phyloP scores from a whole-genome alignment of 2,329 filamentous ascomycete species.

The Thermomyces lanuginosus region DNA sequence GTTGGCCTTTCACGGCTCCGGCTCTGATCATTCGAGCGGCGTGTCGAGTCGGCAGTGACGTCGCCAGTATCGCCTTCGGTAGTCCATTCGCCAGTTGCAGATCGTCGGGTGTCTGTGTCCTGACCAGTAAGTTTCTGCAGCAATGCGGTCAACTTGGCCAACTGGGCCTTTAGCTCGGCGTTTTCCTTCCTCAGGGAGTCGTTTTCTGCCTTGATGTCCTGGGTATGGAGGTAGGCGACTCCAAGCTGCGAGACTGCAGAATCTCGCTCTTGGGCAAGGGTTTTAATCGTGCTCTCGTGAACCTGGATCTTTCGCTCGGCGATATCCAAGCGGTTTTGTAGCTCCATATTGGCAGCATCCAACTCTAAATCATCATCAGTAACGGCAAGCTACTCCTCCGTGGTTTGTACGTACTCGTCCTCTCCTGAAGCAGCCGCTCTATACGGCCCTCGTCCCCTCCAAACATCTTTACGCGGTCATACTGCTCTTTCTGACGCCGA shows the following conservation, averaged over 20 bases:
- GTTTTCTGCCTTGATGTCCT: slow-evolving; percentile 27
- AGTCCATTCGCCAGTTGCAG: slow-evolving; percentile 7
- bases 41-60: slow-evolving; percentile 14
- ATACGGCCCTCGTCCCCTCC: slow-evolving; percentile 28
- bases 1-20: slow-evolving; percentile 12
- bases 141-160: slow-evolving; percentile 13
- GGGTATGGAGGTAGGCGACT: slow-evolving; percentile 38
- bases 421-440: slow-evolving; percentile 19
- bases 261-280: slow-evolving; percentile 40
- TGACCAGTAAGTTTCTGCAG: slow-evolving; percentile 9
- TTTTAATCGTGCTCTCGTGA: slow-evolving; percentile 38
- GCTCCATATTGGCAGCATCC: slow-evolving; percentile 36
- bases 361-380: slow-evolving; percentile 23
- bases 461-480: slow-evolving; percentile 17
- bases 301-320: slow-evolving; percentile 39
- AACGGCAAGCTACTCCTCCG: neutral
- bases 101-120: slow-evolving; percentile 13
- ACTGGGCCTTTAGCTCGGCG: slow-evolving; percentile 20
- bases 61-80: slow-evolving; percentile 10
- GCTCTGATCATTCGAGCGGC: slow-evolving; percentile 11
- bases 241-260: slow-evolving; percentile 41
- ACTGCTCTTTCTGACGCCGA: slow-evolving; percentile 18
- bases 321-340: slow-evolving; percentile 40
- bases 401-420: slow-evolving; percentile 18
- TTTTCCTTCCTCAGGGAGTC: slow-evolving; percentile 23